Percentiles rank a stretch among this genome's conserved stretches.
Conservation (phyloP, 1,139 yeast species). For the Nakaseomyces sp. region DNA sequence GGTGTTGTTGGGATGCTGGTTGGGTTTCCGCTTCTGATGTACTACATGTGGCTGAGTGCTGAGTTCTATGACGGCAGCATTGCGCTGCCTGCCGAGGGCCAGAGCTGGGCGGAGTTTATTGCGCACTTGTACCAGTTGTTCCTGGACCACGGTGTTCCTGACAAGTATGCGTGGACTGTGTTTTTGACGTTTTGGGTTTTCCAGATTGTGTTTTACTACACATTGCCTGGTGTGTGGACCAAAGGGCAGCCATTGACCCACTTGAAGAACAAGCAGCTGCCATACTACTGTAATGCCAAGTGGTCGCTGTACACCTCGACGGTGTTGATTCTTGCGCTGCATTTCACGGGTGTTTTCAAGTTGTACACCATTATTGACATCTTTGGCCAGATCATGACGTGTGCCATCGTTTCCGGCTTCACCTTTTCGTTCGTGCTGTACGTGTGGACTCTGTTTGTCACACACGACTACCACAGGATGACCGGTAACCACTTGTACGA, state of each 20-base stretch:
- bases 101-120: constrained; percentile 50
- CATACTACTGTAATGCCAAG: constrained; percentile 89
- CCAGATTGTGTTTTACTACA: constrained; percentile 69
- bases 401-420: constrained; percentile 74
- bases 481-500: constrained; percentile 88
- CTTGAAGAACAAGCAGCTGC: constrained; percentile 67
- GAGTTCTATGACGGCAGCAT: constrained; percentile 65
- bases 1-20: constrained; percentile 91
- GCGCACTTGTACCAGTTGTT: constrained; percentile 35
- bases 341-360: constrained; percentile 64
- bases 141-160: constrained; percentile 58
- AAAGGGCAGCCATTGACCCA: constrained; percentile 89
- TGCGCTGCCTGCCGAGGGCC: constrained; percentile 57
- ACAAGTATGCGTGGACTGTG: constrained; percentile 54
- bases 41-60: constrained; percentile 92
- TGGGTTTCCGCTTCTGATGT: constrained; percentile 90
- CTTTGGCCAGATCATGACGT: constrained; percentile 88
- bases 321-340: constrained; percentile 49
- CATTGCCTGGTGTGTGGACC: constrained; percentile 92
- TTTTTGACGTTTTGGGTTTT: constrained; percentile 62
- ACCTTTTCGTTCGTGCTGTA: constrained; percentile 55
- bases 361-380: constrained; percentile 66
- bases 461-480: constrained; percentile 77
- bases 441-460: constrained; percentile 52
- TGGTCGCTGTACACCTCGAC: constrained; percentile 70